Evolutionary conservation across 2,329 filamentous ascomycete genomes (phyloP).

Genomic region (Emmonsiellopsis sp.): DNA sequence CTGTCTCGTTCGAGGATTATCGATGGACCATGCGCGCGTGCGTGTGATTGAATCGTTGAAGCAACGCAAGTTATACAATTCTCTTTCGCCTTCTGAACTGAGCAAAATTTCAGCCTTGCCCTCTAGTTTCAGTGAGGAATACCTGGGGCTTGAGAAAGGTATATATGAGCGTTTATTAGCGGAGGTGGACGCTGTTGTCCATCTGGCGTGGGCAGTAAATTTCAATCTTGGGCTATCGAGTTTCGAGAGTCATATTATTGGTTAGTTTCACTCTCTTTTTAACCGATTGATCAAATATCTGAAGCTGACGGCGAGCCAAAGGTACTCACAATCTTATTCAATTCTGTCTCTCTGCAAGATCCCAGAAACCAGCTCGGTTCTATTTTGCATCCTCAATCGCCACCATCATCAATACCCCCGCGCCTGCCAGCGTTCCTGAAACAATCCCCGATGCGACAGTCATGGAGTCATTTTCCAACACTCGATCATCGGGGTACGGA

Average conservation of each 20-base stretch:
- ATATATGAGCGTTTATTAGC: conserved; percentile 34
- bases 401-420: not conserved
- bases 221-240: conserved; percentile 49
- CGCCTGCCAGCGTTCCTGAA: not conserved
- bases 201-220: conserved; percentile 58
- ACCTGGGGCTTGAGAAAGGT: conserved; percentile 40
- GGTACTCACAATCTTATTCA: conserved; percentile 35
- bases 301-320: not conserved
- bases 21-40: conserved; percentile 31
- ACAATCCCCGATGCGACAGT: conserved; percentile 29
- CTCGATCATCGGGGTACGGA: conserved; percentile 37
- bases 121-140: conserved; percentile 38
- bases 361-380: conserved; percentile 30
- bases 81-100: conserved; percentile 6
- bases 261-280: conserved; percentile 7
- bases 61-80: conserved; percentile 10
- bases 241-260: conserved; percentile 47
- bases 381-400: conserved; percentile 38
- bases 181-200: conserved; percentile 47
- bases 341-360: conserved; percentile 25
- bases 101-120: conserved; percentile 40
- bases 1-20: conserved; percentile 47
- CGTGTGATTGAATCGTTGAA: conserved; percentile 39
- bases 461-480: conserved; percentile 24
- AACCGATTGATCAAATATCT: not conserved